Evolutionary conservation across 2,329 filamentous ascomycete genomes (phyloP).

Genomic region (Penicillium fuscoglaucum): DNA sequence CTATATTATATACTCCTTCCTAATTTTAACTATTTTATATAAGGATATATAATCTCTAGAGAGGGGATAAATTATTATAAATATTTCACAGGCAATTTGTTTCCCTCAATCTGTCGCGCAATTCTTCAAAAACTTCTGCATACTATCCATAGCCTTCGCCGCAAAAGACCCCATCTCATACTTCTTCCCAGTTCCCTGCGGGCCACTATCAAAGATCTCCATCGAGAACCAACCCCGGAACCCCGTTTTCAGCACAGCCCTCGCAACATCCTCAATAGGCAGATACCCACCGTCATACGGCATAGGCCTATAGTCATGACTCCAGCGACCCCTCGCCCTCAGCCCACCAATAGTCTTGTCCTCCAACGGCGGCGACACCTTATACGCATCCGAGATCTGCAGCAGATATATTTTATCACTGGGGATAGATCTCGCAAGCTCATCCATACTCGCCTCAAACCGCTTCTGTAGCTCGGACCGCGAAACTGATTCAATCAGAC

Average conservation of each 20-base stretch:
- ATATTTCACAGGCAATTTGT: neutral
- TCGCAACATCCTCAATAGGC: constrained; percentile 64
- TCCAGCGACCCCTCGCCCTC: constrained; percentile 67
- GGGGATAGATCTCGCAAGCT: constrained; percentile 60
- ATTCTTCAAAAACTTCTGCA: constrained; percentile 48
- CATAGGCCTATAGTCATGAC: constrained; percentile 67
- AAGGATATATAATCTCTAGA: too few relatives aligned
- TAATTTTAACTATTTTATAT: too few relatives aligned
- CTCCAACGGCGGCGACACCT: constrained; percentile 57
- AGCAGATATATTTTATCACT: constrained; percentile 71
- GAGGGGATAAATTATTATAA: neutral
- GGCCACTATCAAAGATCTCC: constrained; percentile 67
- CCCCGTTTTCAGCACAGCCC: constrained; percentile 66
- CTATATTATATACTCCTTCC: too few relatives aligned
- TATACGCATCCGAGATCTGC: constrained; percentile 75
- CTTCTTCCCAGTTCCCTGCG: constrained; percentile 54
- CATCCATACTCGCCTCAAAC: constrained; percentile 57
- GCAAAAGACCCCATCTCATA: constrained; percentile 53
- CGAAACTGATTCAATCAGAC: constrained; percentile 54
- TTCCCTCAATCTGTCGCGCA: constrained; percentile 27
- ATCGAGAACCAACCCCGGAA: constrained; percentile 67
- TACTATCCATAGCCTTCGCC: constrained; percentile 52
- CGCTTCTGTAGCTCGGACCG: constrained; percentile 50
- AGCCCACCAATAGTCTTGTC: constrained; percentile 55
- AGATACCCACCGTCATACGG: constrained; percentile 71